Percentiles rank a stretch among this genome's conserved stretches.
phyloP scores from a whole-genome alignment of 306 rosid species.

The Quercus agrifolia region DNA sequence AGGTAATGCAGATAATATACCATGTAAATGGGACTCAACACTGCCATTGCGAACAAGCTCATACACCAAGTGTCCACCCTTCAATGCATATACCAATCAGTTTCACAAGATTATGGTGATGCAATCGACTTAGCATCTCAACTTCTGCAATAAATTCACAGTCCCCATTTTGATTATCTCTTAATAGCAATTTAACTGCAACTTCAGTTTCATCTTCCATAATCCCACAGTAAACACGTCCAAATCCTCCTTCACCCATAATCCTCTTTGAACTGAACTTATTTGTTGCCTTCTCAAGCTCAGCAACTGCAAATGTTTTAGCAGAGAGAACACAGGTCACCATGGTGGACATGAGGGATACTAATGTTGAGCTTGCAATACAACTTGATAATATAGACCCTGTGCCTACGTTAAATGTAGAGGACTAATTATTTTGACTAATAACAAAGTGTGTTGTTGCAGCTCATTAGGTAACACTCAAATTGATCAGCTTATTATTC shows the following conservation, averaged over 20 bases:
- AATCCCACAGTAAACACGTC: conserved; percentile 77
- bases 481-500: neutral
- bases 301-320: conserved; percentile 69
- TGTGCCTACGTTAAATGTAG: conserved; percentile 43
- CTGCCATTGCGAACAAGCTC: conserved; percentile 91
- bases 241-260: conserved; percentile 96
- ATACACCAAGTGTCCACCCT: conserved; percentile 70
- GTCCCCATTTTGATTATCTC: conserved; percentile 69
- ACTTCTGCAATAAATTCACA: conserved; percentile 81
- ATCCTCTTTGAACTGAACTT: conserved; percentile 69
- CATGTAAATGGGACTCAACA: conserved; percentile 95
- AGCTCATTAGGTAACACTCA: neutral
- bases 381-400: conserved; percentile 70
- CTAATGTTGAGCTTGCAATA: conserved; percentile 70
- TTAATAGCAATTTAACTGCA: conserved; percentile 77
- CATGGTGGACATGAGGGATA: conserved; percentile 57
- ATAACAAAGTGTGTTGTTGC: conserved; percentile 16
- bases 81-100: conserved; percentile 87
- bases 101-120: conserved; percentile 96
- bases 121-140: conserved; percentile 88
- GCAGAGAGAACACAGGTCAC: neutral
- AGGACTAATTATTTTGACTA: conserved; percentile 9
- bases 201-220: conserved; percentile 84
- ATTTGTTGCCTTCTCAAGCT: conserved; percentile 82
- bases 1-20: conserved; percentile 35